These are phyloP conservation scores for Ceratocystis colombiana DNA, from an alignment of 2,329 filamentous ascomycete species.

Conservation along the genomic window DNA sequence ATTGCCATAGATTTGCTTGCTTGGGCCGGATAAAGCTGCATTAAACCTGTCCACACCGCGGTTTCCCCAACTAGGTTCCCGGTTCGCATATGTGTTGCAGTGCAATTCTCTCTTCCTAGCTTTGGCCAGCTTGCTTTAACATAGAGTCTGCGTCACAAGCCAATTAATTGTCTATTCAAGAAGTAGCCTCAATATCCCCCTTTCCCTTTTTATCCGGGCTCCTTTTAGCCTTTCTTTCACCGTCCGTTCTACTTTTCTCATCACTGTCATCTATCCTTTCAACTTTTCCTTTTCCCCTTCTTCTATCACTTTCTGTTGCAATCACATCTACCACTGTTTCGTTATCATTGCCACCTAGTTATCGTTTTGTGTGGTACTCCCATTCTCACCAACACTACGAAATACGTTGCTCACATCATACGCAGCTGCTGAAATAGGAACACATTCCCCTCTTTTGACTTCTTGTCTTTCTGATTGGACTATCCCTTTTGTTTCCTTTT, in stretches of 20 bases:
- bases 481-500: not conserved
- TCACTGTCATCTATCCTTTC: not conserved
- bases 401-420: conserved; percentile 22
- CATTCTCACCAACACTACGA: not conserved
- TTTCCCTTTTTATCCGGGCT: not conserved
- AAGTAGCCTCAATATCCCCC: not conserved
- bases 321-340: not conserved
- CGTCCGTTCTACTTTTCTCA: not conserved
- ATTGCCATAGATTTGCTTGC: not conserved
- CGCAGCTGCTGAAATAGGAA: conserved; percentile 23
- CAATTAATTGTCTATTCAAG: not conserved
- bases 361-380: not conserved
- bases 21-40: conserved; percentile 1
- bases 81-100: not conserved
- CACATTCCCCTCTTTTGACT: conserved; percentile 23
- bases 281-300: not conserved
- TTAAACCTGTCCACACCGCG: not conserved
- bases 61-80: conserved; percentile 23
- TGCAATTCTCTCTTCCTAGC: not conserved
- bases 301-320: not conserved
- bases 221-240: not conserved
- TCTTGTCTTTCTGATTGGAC: conserved; percentile 1
- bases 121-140: conserved; percentile 8
- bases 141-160: conserved; percentile 4
- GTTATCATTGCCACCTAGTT: not conserved